Base-by-base conservation (phyloP, 148 eudicot genomes). In the Spergularia marina region DNA sequence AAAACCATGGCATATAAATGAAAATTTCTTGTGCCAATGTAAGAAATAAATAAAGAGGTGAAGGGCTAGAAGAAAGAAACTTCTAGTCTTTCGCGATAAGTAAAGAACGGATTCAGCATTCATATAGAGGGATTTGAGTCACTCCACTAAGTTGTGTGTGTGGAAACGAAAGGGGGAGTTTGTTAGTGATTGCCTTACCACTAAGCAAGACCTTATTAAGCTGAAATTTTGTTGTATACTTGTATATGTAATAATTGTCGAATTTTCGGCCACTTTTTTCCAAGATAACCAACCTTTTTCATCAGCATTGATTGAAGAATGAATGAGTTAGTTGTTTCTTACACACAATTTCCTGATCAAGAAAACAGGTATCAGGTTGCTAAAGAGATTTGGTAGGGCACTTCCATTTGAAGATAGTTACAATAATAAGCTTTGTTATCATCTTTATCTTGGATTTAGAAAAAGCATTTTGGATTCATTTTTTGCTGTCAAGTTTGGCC, bases 111-210 rank as follows among this genome's bases (percentile, higher is more conserved):
- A 55, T 23, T 77, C 47, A 49, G 14, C 16, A 53, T 53, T 36
- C 20, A 56, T 23, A 41, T 77, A 49, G 21, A 55, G 75, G 74
- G 47, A 21, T 23, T 61, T 75, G 79, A 80, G 68, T 80, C 79
- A 80, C 15, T 74, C 76, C 73, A 76, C 58, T 58, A 58, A 70
- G 4, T 36, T 21, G 12, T 58, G 44, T 5, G 12, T 25, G 10
- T 18, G 71, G n/a, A 10, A 44, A 55, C 14, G 59, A 44, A 57
- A 25, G 52, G 21, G 62, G 47, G 10, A 11, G 13, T 74, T 53
- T 8, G 39, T 36, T 47, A 10, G 9, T 39, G n/a, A 54, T 62
- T 53, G 70, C 71, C 71, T 65, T 15, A 21, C 57, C 55, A 51
- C 11, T 51, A 68, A 21, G 57, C 12, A 52, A 68, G 12, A 44